phyloP scores from a whole-genome alignment of 106 monocot genomes.

The Gastrodia elata region DNA sequence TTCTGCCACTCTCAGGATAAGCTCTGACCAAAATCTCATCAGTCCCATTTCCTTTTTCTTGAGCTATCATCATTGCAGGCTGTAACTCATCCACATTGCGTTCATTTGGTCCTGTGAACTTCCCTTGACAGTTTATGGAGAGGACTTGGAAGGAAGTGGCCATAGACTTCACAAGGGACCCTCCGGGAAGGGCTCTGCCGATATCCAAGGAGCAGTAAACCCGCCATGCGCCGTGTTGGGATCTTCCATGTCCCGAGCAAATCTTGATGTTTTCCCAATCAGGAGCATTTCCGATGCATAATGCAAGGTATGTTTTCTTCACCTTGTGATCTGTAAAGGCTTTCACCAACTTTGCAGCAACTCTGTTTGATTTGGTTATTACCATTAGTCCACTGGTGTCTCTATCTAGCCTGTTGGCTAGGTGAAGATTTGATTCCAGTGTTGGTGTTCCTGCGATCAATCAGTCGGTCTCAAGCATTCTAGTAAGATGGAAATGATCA shows the following conservation, averaged over 20 bases:
- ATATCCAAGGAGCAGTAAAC: constrained; percentile 61
- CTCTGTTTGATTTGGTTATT: constrained; percentile 68
- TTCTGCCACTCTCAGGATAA: constrained; percentile 71
- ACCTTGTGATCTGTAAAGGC: constrained; percentile 74
- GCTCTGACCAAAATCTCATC: constrained; percentile 57
- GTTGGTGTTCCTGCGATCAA: constrained; percentile 1
- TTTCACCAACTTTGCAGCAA: constrained; percentile 55
- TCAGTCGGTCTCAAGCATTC: no score
- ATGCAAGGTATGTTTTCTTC: constrained; percentile 74
- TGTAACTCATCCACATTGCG: constrained; percentile 14
- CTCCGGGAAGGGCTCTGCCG: constrained; percentile 57
- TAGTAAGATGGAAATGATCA: no score
- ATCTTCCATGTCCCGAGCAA: constrained; percentile 81
- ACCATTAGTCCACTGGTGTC: constrained; percentile 97
- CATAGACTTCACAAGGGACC: constrained; percentile 66
- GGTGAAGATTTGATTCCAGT: constrained; percentile 45
- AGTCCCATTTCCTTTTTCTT: constrained; percentile 12
- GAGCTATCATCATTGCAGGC: constrained; percentile 19
- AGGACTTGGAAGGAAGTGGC: constrained; percentile 52
- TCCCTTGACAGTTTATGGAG: constrained; percentile 25
- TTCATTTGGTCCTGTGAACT: constrained; percentile 16
- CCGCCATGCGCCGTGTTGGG: constrained; percentile 77
- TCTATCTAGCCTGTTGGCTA: constrained; percentile 81
- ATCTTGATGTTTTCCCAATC: constrained; percentile 42
- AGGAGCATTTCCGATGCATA: constrained; percentile 33